Conservation (phyloP, 2,329 filamentous ascomycete species). For the Cucurbitaria berberidis region DNA sequence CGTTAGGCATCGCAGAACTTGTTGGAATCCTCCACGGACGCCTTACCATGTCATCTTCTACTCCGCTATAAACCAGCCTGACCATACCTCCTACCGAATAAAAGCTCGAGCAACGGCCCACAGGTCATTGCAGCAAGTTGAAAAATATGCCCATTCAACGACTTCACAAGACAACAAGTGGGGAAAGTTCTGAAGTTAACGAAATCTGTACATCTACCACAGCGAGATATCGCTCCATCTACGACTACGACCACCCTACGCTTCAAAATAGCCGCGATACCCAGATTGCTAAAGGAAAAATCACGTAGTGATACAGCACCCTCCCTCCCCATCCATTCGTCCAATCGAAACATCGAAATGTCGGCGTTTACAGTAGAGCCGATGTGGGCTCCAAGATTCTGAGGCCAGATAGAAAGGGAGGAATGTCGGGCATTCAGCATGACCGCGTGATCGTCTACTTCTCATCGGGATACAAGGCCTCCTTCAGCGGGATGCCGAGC, state of each 20-base stretch:
- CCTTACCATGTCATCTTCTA: too few relatives aligned
- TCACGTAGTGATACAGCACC: constrained; percentile 38
- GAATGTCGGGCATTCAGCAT: constrained; percentile 15
- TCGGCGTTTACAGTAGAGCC: constrained; percentile 29
- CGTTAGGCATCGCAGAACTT: too few relatives aligned
- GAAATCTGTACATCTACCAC: constrained; percentile 39
- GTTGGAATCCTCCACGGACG: too few relatives aligned
- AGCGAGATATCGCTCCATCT: constrained; percentile 33
- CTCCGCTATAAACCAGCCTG: too few relatives aligned
- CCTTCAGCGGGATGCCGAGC: constrained; percentile 88
- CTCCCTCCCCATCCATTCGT: constrained; percentile 24
- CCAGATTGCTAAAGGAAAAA: constrained; percentile 26
- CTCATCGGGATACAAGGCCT: constrained; percentile 80
- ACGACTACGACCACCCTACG: constrained; percentile 12
- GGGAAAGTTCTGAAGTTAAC: constrained; percentile 4
- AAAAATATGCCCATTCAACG: too few relatives aligned
- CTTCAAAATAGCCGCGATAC: constrained; percentile 8
- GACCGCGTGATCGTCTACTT: constrained; percentile 32
- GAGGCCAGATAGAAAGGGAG: constrained; percentile 13
- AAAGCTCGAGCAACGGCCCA: too few relatives aligned
- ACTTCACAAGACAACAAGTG: too few relatives aligned
- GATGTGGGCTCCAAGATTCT: constrained; percentile 21
- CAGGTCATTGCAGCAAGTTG: too few relatives aligned
- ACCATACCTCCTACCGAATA: too few relatives aligned
- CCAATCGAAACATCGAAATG: constrained; percentile 29